Evolutionary conservation across 2,329 filamentous ascomycete species (phyloP), one percentile per base, ranked within the genome.

Genomic region (Cordyceps fumosorosea): DNA sequence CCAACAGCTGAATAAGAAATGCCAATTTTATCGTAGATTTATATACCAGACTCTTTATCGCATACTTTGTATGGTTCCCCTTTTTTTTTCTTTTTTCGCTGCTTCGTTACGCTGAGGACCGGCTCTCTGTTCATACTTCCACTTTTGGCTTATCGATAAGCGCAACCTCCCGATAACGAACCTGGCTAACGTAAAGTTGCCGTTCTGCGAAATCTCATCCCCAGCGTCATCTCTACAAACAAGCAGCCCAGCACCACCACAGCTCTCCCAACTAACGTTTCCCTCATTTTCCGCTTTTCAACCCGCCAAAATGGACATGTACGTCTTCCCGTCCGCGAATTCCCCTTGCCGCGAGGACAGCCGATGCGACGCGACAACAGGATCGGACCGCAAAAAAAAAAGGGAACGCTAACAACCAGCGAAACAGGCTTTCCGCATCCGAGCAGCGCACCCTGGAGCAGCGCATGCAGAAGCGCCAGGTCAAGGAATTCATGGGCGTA

Each of bases 401-500:
- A 14, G 32, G 50, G 40, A 10, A 37, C n/a, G 45, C 40, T 44
- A 37, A 40, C 37, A 40, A 42, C 40, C 40, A 29, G 5, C 8
- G 2, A 64, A 62, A 47, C 65, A 83, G 81, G 75, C 89, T 96
- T 74, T 90, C 85, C 69, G 75, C 83, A 71, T 77, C 86, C 71
- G 93, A 98, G 83, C 90, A 96, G 82, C 90, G 91, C 80, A 91
- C 95, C 83, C 89, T 99, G 74, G 89, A 96, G 78, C 80, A 86
- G 79, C 91, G 95, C 78, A 93, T 99, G 86, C 92, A 98, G 82
- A 90, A 90, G 80, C 96, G 95, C 80, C 95, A 99, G 80, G 91
- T 99, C 84, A 96, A 96, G 81, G 93, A 98, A 75, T 98, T 99
- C 75, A 96, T 98, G 89, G 90, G 86, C 71, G 95, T 98, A 84